These are phyloP conservation scores for Alternaria brassicicola DNA, from an alignment of 2,329 filamentous ascomycete genomes.

Conservation along the genomic window DNA sequence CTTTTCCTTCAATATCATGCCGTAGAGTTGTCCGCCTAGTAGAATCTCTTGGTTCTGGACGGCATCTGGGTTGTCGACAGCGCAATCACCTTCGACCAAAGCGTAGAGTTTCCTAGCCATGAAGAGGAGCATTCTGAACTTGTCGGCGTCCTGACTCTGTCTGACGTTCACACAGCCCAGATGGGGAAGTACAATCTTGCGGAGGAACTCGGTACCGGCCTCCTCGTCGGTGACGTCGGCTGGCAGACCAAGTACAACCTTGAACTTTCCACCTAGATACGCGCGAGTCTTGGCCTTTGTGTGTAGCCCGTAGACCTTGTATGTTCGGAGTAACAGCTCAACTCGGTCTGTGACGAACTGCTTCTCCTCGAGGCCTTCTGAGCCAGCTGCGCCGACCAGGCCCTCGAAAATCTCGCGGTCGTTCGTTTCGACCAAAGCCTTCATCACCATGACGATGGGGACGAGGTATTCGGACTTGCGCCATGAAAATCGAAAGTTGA, in stretches of 20 bases:
- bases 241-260: conserved; percentile 82
- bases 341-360: conserved; percentile 91
- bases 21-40: conserved; percentile 90
- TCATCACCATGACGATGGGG: conserved; percentile 94
- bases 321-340: conserved; percentile 88
- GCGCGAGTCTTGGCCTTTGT: conserved; percentile 80
- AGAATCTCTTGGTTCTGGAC: conserved; percentile 96
- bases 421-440: conserved; percentile 93
- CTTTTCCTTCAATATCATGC: conserved; percentile 93
- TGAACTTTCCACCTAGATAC: conserved; percentile 89
- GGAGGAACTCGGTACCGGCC: conserved; percentile 87
- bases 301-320: conserved; percentile 88
- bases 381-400: conserved; percentile 78
- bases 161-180: conserved; percentile 85
- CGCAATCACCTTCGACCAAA: conserved; percentile 88
- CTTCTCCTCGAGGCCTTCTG: conserved; percentile 81
- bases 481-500: conserved; percentile 98
- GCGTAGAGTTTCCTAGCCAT: conserved; percentile 97
- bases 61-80: conserved; percentile 94
- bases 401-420: conserved; percentile 95
- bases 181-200: conserved; percentile 89
- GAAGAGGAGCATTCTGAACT: conserved; percentile 91
- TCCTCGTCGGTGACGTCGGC: conserved; percentile 86
- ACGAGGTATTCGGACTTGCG: conserved; percentile 96
- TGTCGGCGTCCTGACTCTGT: conserved; percentile 83